A percentile compares a stretch with the other conserved stretches of the same genome.
Conservation (phyloP, 139 green algal genomes). For the Trebouxia sp. region DNA sequence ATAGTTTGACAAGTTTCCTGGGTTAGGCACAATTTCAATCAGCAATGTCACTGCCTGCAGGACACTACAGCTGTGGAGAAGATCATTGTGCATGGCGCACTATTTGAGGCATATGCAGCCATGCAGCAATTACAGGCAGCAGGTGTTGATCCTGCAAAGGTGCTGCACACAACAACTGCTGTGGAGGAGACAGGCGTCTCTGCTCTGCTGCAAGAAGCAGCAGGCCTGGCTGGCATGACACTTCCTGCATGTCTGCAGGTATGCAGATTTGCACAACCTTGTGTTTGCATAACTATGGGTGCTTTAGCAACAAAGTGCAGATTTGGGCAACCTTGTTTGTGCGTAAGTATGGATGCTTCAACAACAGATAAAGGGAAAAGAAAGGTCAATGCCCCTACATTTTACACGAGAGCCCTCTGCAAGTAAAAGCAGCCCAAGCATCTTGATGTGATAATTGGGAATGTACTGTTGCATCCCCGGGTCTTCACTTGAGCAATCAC, state of each 20-base stretch:
- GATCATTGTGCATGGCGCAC: constrained; percentile 52
- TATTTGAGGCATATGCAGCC: constrained; percentile 47
- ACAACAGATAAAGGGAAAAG: too few species aligned
- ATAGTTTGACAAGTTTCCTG: too few species aligned
- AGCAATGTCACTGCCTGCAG: neutral
- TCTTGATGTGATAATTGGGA: too few species aligned
- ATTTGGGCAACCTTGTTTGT: too few species aligned
- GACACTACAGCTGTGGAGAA: neutral
- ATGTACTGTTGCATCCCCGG: too few species aligned
- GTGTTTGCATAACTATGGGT: neutral
- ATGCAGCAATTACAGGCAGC: constrained; percentile 40
- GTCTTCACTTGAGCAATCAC: too few species aligned
- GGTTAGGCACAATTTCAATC: constrained; percentile 20
- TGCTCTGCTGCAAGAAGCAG: neutral
- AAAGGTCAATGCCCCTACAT: too few species aligned
- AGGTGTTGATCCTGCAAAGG: neutral
- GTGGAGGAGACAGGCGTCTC: neutral
- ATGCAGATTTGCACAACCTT: neutral
- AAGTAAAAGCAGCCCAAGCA: too few species aligned
- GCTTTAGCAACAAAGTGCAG: too few species aligned
- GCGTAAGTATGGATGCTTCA: too few species aligned
- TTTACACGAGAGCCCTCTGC: too few species aligned
- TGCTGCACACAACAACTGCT: neutral
- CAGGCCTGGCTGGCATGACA: neutral
- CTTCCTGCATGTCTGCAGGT: neutral